These are phyloP conservation scores for Streptanthus diversifolius DNA, from an alignment of 345 rosid species.

Conservation along the genomic window DNA sequence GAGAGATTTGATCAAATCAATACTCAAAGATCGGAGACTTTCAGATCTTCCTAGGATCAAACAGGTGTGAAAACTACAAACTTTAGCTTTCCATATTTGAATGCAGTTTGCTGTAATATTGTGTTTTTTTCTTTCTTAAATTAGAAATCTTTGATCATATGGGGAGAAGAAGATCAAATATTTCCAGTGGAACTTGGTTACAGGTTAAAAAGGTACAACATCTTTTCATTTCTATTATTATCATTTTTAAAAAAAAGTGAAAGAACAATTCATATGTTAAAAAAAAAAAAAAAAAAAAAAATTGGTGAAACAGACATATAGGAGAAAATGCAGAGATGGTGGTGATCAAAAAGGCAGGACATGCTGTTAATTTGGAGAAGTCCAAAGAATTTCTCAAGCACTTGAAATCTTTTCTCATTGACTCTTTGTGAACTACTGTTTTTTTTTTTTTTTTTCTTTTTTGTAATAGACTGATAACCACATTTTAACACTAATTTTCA, in stretches of 20 bases:
- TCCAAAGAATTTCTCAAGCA: conserved; percentile 46
- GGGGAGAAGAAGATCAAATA: conserved; percentile 63
- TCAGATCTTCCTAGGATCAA: conserved; percentile 58
- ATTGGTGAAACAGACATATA: conserved; percentile 42
- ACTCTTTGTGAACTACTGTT: conserved; percentile 8
- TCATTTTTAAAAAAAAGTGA: not conserved
- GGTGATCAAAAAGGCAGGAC: conserved; percentile 64
- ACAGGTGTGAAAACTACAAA: conserved; percentile 45
- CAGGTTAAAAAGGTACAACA: conserved; percentile 45
- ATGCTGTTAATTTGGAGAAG: conserved; percentile 57
- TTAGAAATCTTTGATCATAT: conserved; percentile 46
- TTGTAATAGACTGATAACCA: not conserved
- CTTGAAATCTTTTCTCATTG: conserved; percentile 39
- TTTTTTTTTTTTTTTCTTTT: not conserved
- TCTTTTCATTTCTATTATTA: not conserved
- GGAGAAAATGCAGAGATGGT: conserved; percentile 58
- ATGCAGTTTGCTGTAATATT: not conserved
- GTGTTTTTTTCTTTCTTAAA: not conserved
- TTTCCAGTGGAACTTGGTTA: conserved; percentile 55
- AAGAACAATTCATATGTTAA: not conserved
- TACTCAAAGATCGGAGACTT: conserved; percentile 51
- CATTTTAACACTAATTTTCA: not conserved
- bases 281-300: not conserved
- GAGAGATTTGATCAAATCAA: conserved; percentile 56
- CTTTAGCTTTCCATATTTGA: not conserved